Evolutionary conservation across 108 stramenopile species (phyloP).

Genomic region (Stephanodiscus triporus): DNA sequence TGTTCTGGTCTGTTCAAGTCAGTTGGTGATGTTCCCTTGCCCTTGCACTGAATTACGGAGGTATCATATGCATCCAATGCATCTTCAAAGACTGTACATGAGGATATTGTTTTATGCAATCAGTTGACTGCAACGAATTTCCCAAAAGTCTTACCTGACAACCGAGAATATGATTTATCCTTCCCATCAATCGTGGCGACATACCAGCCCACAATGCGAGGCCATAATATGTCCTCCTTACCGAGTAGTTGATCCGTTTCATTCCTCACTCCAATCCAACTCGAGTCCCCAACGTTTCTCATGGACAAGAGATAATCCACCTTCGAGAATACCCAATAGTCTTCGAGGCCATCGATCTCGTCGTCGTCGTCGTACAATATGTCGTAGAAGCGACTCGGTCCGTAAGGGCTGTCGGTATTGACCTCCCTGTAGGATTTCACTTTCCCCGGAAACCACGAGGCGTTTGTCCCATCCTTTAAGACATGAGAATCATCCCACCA

Average conservation of each 20-base stretch:
- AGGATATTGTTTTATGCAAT: neutral
- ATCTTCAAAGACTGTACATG: neutral
- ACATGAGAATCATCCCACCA: neutral
- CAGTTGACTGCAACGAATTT: too few species aligned
- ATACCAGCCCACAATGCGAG: constrained; percentile 6
- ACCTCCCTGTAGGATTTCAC: neutral
- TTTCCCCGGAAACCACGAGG: neutral
- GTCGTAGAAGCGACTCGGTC: neutral
- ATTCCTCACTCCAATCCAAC: neutral
- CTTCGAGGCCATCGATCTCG: neutral
- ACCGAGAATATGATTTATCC: neutral
- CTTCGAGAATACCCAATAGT: constrained; percentile 8
- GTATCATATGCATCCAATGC: constrained; percentile 13
- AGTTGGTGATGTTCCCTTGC: neutral
- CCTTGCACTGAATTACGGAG: neutral
- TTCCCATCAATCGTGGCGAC: constrained; percentile 4
- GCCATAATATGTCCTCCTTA: neutral
- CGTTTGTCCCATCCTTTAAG: neutral
- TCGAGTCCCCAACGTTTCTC: neutral
- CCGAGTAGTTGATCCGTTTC: neutral
- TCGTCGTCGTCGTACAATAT: neutral
- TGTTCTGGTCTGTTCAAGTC: constrained; percentile 11
- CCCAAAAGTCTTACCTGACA: neutral
- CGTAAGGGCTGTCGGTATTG: neutral
- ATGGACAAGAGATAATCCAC: neutral